These are phyloP conservation scores for Lodderomyces pseudojiufengensis DNA, from an alignment of 1,139 yeast species.

Conservation along the genomic window DNA sequence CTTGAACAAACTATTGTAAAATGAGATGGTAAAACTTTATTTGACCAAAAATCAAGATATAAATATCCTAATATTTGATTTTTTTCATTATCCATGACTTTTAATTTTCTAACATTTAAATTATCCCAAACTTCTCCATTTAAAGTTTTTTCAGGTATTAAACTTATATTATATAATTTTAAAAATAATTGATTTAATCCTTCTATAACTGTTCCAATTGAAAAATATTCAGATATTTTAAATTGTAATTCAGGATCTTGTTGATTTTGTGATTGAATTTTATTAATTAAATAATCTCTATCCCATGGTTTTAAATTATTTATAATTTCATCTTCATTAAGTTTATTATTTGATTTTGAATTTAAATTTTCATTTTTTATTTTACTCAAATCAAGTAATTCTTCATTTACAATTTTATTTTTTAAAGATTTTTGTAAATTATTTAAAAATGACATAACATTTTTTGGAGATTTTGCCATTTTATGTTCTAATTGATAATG, in stretches of 20 bases:
- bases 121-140: constrained; percentile 85
- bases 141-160: constrained; percentile 61
- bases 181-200: constrained; percentile 75
- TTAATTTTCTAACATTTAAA: constrained; percentile 76
- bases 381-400: constrained; percentile 44
- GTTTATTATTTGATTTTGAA: too few relatives aligned
- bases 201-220: constrained; percentile 81
- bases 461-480: constrained; percentile 81
- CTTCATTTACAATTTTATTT: constrained; percentile 58
- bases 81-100: constrained; percentile 45
- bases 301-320: constrained; percentile 81
- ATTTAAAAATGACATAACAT: constrained; percentile 66
- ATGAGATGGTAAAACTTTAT: constrained; percentile 73
- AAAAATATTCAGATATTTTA: constrained; percentile 60
- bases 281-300: constrained; percentile 59
- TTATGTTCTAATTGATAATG: constrained; percentile 84
- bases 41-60: constrained; percentile 46
- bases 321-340: constrained; percentile 39
- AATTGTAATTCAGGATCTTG: not conserved
- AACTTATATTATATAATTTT: constrained; percentile 68
- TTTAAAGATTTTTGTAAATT: constrained; percentile 46
- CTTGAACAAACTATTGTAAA: constrained; percentile 96
- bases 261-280: constrained; percentile 16
- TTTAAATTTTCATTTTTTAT: constrained; percentile 26
- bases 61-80: constrained; percentile 34